Evolutionary conservation across 805 yeast species (phyloP), one percentile per base, ranked within the genome.

Genomic region (Suhomyces emberorum): DNA sequence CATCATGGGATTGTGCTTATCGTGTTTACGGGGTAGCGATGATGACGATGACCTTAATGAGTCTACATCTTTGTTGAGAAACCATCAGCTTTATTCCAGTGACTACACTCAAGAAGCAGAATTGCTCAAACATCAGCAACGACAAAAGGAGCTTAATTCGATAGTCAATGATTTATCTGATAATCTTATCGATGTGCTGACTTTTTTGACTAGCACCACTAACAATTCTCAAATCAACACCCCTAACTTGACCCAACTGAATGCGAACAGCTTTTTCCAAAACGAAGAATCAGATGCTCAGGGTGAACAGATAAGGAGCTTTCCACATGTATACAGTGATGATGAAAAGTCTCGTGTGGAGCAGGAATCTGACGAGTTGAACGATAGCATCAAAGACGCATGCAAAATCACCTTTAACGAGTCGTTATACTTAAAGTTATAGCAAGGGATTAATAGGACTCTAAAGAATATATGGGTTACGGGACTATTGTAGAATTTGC

Each of bases 1-100:
- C 14, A 11, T 4, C 10, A 73, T 73, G 79, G 79, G 79, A 24
- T 43, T 59, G 35, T 73, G 78, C 48, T 55, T 72, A 27, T 73
- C 78, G 12, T 73, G 78, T 44, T 55, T 73, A 12, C 46, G 57
- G 27, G 53, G 57, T 4, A 39, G 32, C 23, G 59, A 54, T 12
- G 66, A 61, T 30, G 72, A 57, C 20, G 68, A 64, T 16, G 67
- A 61, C 7, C 41, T 42, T 35, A 59, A 66, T 37, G 76, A 72
- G 41, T 62, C 66, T 30, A 42, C 74, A 11, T 63, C 71, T 15
- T 42, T 63, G 7, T 48, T 63, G 18, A 47, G 55, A 26, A 51
- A 52, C 44, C 57, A 52, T 29, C 52, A 48, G 27, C 24, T 45
- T n/a, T 52, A 53, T 42, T 47, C 59, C 19, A 65, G 59, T 47